Conservation (phyloP, 2,329 filamentous ascomycete species). For the Fusarium paranaense region DNA sequence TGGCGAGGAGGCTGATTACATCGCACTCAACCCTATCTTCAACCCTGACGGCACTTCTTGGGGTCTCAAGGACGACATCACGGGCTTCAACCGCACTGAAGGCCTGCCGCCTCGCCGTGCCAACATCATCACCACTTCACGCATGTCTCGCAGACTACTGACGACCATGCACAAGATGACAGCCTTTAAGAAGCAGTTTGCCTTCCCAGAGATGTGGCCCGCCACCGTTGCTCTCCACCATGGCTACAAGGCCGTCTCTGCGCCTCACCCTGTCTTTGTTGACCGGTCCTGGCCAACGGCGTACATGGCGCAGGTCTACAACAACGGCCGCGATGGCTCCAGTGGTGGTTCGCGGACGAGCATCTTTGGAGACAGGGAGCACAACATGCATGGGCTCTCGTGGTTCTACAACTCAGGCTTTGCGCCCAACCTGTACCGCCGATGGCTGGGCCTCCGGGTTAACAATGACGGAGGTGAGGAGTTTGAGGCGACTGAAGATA, state of each 20-base stretch:
- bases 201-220: conserved; percentile 98
- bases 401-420: conserved; percentile 95
- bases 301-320: conserved; percentile 83
- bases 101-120: conserved; percentile 77
- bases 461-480: conserved; percentile 83
- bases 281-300: conserved; percentile 87
- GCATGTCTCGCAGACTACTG: conserved; percentile 84
- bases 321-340: conserved; percentile 80
- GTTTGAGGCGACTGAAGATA: conserved; percentile 72
- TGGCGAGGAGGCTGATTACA: conserved; percentile 89
- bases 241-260: conserved; percentile 91
- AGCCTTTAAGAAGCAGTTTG: conserved; percentile 84
- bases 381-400: conserved; percentile 86
- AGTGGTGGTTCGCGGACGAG: conserved; percentile 79
- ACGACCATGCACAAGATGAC: conserved; percentile 93
- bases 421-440: conserved; percentile 81
- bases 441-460: conserved; percentile 87
- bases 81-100: conserved; percentile 77
- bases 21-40: conserved; percentile 92
- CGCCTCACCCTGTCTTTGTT: conserved; percentile 88
- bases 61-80: conserved; percentile 85
- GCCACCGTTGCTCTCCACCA: conserved; percentile 89
- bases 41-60: conserved; percentile 90
- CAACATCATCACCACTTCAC: conserved; percentile 88
- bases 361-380: conserved; percentile 85